Percentiles rank a stretch among this genome's conserved stretches.
Evolutionary conservation across 2,329 filamentous ascomycete genomes (phyloP).

Genomic region (Arthrinium puccinioides): DNA sequence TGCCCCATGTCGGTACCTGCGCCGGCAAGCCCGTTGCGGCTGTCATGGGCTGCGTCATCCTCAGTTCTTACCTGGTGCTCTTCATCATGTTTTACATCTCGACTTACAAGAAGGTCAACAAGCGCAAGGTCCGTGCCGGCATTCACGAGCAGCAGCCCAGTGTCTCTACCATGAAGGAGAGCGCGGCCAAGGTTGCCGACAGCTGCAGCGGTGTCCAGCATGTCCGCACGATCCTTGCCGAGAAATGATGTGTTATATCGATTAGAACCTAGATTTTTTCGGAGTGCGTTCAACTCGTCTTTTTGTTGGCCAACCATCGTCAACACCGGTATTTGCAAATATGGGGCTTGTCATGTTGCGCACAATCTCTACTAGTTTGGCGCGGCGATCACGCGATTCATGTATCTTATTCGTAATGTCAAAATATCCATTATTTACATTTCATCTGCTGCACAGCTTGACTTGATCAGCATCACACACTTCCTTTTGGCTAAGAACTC

Average conservation of each 20-base stretch:
- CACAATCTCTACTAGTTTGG: too few species aligned
- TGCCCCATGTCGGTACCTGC: slow-evolving; percentile 63
- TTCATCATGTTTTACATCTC: slow-evolving; percentile 75
- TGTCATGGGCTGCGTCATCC: slow-evolving; percentile 63
- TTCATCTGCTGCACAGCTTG: too few species aligned
- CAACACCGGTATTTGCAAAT: too few species aligned
- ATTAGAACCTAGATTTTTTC: too few species aligned
- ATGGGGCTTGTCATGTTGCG: too few species aligned
- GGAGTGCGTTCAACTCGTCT: too few species aligned
- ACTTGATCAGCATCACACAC: too few species aligned
- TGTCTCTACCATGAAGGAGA: slow-evolving; percentile 16
- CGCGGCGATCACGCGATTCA: too few species aligned
- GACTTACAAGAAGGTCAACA: slow-evolving; percentile 62
- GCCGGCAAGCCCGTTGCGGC: slow-evolving; percentile 76
- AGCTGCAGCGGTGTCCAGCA: slow-evolving; percentile 17
- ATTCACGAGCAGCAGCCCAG: slow-evolving; percentile 10
- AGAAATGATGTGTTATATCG: slow-evolving; percentile 12
- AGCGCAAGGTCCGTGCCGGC: slow-evolving; percentile 19
- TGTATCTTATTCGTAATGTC: too few species aligned
- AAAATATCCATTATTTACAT: too few species aligned
- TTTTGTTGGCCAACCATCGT: too few species aligned
- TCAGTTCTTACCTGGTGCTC: slow-evolving; percentile 69
- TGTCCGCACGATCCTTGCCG: slow-evolving; percentile 9
- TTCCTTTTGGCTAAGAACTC: too few species aligned
- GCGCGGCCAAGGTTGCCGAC: slow-evolving; percentile 15